phyloP scores from a whole-genome alignment of 331 rosid species.

The Malus hybrid region DNA sequence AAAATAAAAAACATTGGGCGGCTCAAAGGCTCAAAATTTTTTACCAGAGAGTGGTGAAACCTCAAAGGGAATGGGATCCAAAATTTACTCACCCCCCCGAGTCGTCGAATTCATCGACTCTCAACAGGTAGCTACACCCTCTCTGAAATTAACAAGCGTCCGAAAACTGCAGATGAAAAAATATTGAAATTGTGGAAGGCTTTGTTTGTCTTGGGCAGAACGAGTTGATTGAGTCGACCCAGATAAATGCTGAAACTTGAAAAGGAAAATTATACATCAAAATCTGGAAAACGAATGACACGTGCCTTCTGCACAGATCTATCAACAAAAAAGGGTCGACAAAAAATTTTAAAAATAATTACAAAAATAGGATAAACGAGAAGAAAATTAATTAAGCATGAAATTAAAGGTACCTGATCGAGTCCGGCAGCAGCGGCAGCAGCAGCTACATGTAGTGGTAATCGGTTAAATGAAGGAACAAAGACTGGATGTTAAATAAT shows the following conservation, averaged over 20 bases:
- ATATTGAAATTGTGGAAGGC: not conserved
- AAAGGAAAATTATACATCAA: not conserved
- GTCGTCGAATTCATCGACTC: conserved; percentile 2
- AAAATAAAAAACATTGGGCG: conserved; percentile 25
- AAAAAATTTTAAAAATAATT: not conserved
- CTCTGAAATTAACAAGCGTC: not conserved
- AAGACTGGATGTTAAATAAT: not conserved
- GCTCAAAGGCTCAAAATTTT: conserved; percentile 13
- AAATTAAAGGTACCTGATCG: not conserved
- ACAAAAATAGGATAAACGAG: not conserved
- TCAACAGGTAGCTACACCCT: not conserved
- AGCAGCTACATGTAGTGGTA: not conserved
- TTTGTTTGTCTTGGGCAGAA: not conserved
- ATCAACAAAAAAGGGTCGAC: not conserved
- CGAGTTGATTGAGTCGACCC: conserved; percentile 1
- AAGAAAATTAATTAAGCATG: not conserved
- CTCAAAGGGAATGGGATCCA: not conserved
- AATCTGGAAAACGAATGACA: not conserved
- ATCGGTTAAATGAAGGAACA: not conserved
- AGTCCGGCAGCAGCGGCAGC: not conserved
- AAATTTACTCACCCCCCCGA: not conserved
- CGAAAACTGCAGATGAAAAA: too few species aligned
- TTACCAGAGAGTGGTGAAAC: not conserved
- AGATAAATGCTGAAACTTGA: not conserved
- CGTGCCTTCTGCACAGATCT: not conserved